phyloP scores from a whole-genome alignment of 805 yeast genomes.

The Sugiyamaella qingdaonensis region DNA sequence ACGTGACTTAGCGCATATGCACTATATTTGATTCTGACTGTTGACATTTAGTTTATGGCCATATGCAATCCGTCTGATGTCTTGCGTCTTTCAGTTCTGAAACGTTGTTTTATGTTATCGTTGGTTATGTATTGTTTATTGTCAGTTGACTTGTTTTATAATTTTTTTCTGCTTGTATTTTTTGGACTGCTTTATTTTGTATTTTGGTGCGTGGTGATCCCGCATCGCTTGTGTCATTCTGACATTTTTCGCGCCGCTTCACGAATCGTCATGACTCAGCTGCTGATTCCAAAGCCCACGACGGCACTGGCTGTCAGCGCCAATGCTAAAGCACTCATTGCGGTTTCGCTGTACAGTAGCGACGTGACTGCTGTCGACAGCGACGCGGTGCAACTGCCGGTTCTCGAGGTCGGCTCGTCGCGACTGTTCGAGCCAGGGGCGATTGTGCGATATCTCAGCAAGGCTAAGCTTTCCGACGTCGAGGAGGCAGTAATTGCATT shows the following conservation, averaged over 20 bases:
- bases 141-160: too few species aligned
- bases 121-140: too few species aligned
- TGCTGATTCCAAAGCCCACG: slow-evolving; percentile 9
- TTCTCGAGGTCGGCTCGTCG: slow-evolving; percentile 16
- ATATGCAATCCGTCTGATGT: too few species aligned
- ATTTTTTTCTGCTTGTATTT: not conserved
- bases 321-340: slow-evolving; percentile 8
- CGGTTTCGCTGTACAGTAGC: slow-evolving; percentile 4
- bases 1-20: too few species aligned
- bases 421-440: slow-evolving; percentile 49
- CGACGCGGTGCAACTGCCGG: slow-evolving; percentile 8
- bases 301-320: not conserved
- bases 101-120: too few species aligned
- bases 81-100: too few species aligned
- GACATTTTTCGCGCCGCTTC: not conserved
- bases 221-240: not conserved
- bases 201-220: not conserved
- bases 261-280: slow-evolving; percentile 4
- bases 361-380: not conserved
- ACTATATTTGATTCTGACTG: too few species aligned
- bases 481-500: slow-evolving; percentile 28
- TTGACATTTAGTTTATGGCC: too few species aligned
- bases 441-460: slow-evolving; percentile 40
- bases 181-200: not conserved
- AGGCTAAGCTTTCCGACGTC: slow-evolving; percentile 18